phyloP scores from a whole-genome alignment of 2,329 filamentous ascomycete genomes.

The Nothopassalora personata region DNA sequence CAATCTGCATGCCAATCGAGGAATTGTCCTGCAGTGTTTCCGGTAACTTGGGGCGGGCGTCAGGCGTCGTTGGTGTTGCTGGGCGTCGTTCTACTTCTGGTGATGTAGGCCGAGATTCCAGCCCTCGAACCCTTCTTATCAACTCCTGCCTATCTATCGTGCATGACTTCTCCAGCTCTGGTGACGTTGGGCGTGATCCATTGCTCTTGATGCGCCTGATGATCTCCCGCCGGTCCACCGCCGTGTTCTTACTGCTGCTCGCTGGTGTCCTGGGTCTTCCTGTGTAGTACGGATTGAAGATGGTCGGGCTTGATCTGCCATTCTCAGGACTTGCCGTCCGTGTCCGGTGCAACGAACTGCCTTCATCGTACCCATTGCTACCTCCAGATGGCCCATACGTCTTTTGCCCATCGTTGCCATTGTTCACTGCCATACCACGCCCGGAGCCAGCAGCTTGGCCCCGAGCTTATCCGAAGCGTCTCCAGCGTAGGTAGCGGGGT shows the following conservation, averaged over 20 bases:
- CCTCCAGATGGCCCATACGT: conserved; percentile 11
- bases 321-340: conserved; percentile 17
- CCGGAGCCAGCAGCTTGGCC: conserved; percentile 20
- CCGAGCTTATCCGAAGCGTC: conserved; percentile 15
- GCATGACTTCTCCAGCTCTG: conserved; percentile 21
- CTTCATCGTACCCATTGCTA: conserved; percentile 6
- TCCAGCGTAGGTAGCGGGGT: neutral
- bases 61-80: neutral
- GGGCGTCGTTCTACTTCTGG: conserved; percentile 22
- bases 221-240: conserved; percentile 64
- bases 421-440: conserved; percentile 24
- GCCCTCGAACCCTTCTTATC: conserved; percentile 72
- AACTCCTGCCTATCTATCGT: conserved; percentile 55
- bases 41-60: conserved; percentile 19
- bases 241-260: conserved; percentile 23
- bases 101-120: conserved; percentile 27
- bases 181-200: conserved; percentile 26
- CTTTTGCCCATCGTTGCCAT: conserved; percentile 17
- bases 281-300: conserved; percentile 36
- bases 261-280: conserved; percentile 29
- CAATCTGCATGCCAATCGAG: conserved; percentile 53
- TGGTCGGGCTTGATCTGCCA: conserved; percentile 20
- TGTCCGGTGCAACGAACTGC: conserved; percentile 4
- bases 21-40: conserved; percentile 23
- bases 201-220: conserved; percentile 73